These are phyloP conservation scores for Spathaspora sp. DNA, from an alignment of 1,139 yeast species.

Conservation along the genomic window DNA sequence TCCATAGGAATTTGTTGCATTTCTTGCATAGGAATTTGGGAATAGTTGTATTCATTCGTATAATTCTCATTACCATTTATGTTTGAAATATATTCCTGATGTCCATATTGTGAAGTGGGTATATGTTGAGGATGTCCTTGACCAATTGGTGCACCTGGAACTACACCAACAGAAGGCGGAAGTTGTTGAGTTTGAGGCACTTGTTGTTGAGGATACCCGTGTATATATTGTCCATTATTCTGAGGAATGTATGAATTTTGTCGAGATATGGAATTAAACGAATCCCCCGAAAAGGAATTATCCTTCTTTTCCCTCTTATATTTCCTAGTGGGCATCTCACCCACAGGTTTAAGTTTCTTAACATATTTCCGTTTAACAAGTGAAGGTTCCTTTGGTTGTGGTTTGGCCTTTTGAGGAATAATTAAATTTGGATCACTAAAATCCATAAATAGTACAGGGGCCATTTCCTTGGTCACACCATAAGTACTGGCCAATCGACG, in stretches of 20 bases:
- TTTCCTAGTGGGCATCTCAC: conserved; percentile 41
- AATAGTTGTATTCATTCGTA: conserved; percentile 29
- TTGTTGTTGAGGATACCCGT: conserved; percentile 17
- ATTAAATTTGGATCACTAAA: conserved; percentile 48
- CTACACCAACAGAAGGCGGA: conserved; percentile 4
- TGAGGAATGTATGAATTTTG: conserved; percentile 12
- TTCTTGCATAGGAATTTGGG: conserved; percentile 29
- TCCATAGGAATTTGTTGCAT: conserved; percentile 15
- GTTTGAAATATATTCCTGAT: conserved; percentile 25
- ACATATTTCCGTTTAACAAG: conserved; percentile 46
- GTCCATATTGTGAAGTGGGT: conserved; percentile 21
- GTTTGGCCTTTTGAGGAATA: conserved; percentile 49
- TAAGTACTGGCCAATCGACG: conserved; percentile 52
- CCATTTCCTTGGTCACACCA: conserved; percentile 53
- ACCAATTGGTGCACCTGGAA: background rate
- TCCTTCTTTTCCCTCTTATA: conserved; percentile 16
- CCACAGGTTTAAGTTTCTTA: conserved; percentile 36
- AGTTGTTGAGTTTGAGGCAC: conserved; percentile 23
- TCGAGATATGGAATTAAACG: conserved; percentile 16
- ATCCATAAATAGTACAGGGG: conserved; percentile 53
- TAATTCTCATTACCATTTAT: conserved; percentile 9
- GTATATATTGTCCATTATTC: conserved; percentile 10
- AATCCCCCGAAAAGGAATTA: conserved; percentile 15
- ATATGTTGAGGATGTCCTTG: conserved; percentile 5
- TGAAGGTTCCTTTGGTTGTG: conserved; percentile 40